Percentiles rank a stretch among this genome's conserved stretches.
phyloP scores from a whole-genome alignment of 73 alveolate genomes.

The Tetrahymena thermophila region DNA sequence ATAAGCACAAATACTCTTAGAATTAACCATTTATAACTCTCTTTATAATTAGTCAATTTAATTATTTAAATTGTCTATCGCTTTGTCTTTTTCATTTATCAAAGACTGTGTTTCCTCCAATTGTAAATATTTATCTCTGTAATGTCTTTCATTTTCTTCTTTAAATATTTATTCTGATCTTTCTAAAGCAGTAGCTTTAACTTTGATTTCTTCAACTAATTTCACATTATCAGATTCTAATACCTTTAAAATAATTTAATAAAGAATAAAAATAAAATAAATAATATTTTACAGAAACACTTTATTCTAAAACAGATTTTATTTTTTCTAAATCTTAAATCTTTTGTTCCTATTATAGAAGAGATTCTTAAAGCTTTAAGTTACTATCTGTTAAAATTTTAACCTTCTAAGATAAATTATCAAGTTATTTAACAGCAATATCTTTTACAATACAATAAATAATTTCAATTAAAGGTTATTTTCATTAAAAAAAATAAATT shows the following conservation, averaged over 20 bases:
- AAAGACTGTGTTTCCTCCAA: not conserved
- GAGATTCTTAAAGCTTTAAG: not conserved
- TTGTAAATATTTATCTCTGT: not conserved
- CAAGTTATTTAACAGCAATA: not conserved
- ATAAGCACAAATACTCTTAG: not conserved
- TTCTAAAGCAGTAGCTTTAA: not conserved
- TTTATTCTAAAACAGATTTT: not conserved
- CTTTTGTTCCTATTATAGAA: not conserved
- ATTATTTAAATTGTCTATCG: not conserved
- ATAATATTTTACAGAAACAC: not conserved
- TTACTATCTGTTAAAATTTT: not conserved
- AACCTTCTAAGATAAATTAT: not conserved
- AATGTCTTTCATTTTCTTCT: not conserved
- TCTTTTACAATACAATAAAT: not conserved
- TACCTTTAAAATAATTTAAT: not conserved
- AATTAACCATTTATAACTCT: not conserved
- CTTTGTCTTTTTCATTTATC: not conserved
- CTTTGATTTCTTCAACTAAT: not conserved
- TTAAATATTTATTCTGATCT: not conserved
- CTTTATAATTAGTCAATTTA: not conserved
- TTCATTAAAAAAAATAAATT: too few species aligned
- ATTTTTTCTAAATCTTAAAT: not conserved
- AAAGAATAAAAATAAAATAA: not conserved
- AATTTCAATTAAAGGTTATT: too few species aligned
- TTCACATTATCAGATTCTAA: not conserved